Evolutionary conservation across 371 early-diverging fungal genomes (phyloP).

Genomic region (Lichtheimia ramosa): DNA sequence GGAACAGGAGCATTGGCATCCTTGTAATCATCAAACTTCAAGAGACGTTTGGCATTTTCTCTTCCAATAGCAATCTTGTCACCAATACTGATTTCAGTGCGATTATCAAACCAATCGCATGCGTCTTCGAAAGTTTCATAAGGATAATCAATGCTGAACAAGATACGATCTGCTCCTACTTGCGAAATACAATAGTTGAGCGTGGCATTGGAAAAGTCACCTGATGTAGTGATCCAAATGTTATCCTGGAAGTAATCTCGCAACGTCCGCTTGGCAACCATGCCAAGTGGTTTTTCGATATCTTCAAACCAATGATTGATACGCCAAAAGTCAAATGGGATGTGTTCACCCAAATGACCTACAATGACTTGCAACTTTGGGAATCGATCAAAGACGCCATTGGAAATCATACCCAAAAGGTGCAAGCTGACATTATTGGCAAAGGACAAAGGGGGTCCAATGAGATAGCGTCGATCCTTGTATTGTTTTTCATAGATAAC

Average conservation of each 20-base stretch:
- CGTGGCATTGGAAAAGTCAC: conserved; percentile 12
- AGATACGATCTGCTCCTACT: conserved; percentile 13
- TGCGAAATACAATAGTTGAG: conserved; percentile 5
- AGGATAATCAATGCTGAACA: conserved; percentile 17
- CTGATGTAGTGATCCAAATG: conserved; percentile 16
- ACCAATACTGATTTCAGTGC: background rate
- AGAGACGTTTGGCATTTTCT: conserved; percentile 6
- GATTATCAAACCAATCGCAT: conserved; percentile 5
- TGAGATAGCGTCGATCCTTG: conserved; percentile 1
- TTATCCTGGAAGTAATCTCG: conserved; percentile 10
- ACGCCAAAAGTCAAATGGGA: conserved; percentile 13
- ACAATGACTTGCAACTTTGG: conserved; percentile 13
- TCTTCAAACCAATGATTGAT: conserved; percentile 9
- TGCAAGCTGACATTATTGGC: conserved; percentile 12
- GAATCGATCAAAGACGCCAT: conserved; percentile 20
- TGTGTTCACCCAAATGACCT: conserved; percentile 11
- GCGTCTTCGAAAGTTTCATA: conserved; percentile 8
- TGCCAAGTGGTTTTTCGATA: conserved; percentile 8
- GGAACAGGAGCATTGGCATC: conserved; percentile 9
- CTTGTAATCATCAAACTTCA: conserved; percentile 5
- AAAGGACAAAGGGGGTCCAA: conserved; percentile 10
- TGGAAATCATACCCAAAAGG: conserved; percentile 6
- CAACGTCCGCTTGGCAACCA: conserved; percentile 1
- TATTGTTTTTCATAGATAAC: conserved; percentile 2
- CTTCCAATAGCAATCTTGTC: conserved; percentile 5